These are phyloP conservation scores for Fusarium virguliforme DNA, from an alignment of 2,329 filamentous ascomycete genomes.

Conservation along the genomic window DNA sequence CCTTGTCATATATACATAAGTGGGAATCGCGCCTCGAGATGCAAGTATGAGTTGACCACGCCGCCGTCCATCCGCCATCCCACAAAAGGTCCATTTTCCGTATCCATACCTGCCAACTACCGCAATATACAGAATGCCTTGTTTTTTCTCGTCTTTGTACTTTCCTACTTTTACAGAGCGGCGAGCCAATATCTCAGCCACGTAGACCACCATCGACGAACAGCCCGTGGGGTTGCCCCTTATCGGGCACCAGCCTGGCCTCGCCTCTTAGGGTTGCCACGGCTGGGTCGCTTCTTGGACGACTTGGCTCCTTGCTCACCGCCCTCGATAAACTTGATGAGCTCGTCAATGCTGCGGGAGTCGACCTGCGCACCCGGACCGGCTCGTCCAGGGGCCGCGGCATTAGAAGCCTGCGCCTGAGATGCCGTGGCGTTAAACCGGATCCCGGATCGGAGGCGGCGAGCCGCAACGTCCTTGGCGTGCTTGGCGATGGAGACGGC, in stretches of 20 bases:
- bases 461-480: constrained; percentile 86
- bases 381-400: constrained; percentile 54
- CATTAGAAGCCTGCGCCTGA: constrained; percentile 49
- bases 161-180: constrained; percentile 47
- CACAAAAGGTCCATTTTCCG: constrained; percentile 26
- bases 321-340: constrained; percentile 95
- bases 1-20: constrained; percentile 43
- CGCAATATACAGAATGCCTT: constrained; percentile 41
- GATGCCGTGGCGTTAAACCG: constrained; percentile 68
- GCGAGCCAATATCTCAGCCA: constrained; percentile 37
- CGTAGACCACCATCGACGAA: constrained; percentile 36
- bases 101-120: constrained; percentile 30
- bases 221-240: constrained; percentile 13
- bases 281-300: constrained; percentile 70
- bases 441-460: constrained; percentile 79
- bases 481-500: constrained; percentile 96
- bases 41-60: constrained; percentile 43
- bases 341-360: constrained; percentile 89
- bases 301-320: constrained; percentile 67
- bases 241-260: constrained; percentile 54
- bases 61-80: constrained; percentile 37
- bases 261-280: constrained; percentile 71
- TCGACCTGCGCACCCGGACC: constrained; percentile 68
- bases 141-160: constrained; percentile 20
- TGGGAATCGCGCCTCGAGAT: constrained; percentile 48